These are phyloP conservation scores for Telfairia occidentalis DNA, from an alignment of 331 rosid genomes.

Conservation along the genomic window DNA sequence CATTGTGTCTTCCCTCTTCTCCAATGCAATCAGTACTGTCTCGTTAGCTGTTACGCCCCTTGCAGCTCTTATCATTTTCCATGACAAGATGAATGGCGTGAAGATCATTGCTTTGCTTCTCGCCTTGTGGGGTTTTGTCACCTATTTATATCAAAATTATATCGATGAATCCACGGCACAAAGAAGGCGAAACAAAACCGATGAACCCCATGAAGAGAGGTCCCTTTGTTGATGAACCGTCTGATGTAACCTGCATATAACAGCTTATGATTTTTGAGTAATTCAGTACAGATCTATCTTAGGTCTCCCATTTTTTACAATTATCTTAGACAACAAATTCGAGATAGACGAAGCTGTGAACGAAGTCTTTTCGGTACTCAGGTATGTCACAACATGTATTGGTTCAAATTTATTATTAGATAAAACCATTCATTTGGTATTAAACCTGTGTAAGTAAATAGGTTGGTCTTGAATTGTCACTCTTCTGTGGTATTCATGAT, in stretches of 20 bases:
- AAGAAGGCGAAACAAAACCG: neutral
- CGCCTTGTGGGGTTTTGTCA: constrained; percentile 45
- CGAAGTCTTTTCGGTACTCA: neutral
- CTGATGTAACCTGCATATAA: neutral
- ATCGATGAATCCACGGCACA: constrained; percentile 29
- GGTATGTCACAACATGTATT: neutral
- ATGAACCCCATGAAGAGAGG: neutral
- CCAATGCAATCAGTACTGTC: constrained; percentile 57
- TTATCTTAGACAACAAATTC: neutral
- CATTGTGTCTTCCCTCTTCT: constrained; percentile 61
- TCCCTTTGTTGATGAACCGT: neutral
- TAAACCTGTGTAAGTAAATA: neutral
- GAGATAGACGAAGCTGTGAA: neutral
- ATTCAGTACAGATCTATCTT: neutral
- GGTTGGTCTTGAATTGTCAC: neutral
- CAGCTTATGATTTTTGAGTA: neutral
- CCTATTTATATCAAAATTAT: constrained; percentile 48
- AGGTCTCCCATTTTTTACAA: neutral
- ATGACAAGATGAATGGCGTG: constrained; percentile 44
- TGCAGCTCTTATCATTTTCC: constrained; percentile 47
- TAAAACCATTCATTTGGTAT: neutral
- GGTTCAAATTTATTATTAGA: neutral
- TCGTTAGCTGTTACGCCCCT: constrained; percentile 56
- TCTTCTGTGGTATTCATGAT: neutral
- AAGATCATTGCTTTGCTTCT: constrained; percentile 50